Evolutionary conservation across 2,329 filamentous ascomycete species (phyloP).

Genomic region (Venturia oleaginea): DNA sequence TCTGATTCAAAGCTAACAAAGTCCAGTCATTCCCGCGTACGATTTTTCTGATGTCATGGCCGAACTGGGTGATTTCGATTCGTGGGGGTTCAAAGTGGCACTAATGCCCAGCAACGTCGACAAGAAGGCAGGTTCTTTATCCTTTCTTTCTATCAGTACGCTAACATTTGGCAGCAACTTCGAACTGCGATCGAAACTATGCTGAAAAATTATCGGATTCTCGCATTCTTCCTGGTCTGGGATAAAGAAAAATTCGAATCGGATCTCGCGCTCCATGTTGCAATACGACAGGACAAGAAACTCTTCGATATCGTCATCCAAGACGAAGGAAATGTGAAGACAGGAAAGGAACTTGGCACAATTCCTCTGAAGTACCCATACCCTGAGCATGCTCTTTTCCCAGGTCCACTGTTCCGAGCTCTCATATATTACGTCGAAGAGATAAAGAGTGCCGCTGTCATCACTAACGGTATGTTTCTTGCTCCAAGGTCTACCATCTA

Average conservation of each 20-base stretch:
- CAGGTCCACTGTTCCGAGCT: conserved; percentile 3
- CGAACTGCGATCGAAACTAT: conserved; percentile 3
- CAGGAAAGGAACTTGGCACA: background rate
- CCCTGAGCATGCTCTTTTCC: conserved; percentile 2
- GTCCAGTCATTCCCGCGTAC: conserved; percentile 19
- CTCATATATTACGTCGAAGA: conserved; percentile 5
- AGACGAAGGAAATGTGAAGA: conserved; percentile 2
- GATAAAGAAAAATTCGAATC: background rate
- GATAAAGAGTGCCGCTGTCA: background rate
- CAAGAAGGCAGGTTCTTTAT: background rate
- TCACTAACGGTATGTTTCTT: background rate
- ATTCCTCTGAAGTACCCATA: conserved; percentile 4
- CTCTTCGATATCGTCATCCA: conserved; percentile 8
- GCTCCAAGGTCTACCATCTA: background rate
- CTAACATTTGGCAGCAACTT: background rate
- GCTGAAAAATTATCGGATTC: conserved; percentile 5
- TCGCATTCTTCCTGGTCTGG: conserved; percentile 7
- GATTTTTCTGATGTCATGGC: conserved; percentile 13
- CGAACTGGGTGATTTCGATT: conserved; percentile 1
- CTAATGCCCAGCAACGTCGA: background rate
- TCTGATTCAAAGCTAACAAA: background rate
- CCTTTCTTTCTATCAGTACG: no score
- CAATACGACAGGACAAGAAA: conserved; percentile 2
- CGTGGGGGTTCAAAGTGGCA: conserved; percentile 7
- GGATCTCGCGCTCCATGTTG: conserved; percentile 3